Conservation (phyloP, 441 rosid species). For the Populus hybrid region DNA sequence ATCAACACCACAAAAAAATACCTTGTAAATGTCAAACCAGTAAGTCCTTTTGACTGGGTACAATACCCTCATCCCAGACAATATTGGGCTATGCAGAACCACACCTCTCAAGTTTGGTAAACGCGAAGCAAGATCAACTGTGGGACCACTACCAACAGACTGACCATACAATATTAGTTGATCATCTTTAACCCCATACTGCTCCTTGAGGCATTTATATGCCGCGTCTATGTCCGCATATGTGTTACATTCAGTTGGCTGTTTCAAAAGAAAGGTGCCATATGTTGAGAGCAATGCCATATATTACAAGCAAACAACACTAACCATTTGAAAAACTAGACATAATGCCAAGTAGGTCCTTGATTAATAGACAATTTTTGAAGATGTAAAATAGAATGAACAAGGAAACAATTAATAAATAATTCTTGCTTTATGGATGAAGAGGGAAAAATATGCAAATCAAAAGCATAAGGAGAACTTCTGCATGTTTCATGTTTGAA, state of each 20-base stretch:
- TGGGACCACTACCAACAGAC: conserved; percentile 67
- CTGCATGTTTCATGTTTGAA: background rate
- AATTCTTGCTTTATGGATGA: background rate
- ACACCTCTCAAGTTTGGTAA: conserved; percentile 75
- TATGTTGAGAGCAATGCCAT: conserved; percentile 8
- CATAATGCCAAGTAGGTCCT: background rate
- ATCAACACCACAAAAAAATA: conserved; percentile 13
- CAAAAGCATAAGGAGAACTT: background rate
- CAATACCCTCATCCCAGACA: conserved; percentile 84
- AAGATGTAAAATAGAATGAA: background rate
- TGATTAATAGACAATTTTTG: background rate
- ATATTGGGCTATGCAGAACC: conserved; percentile 91
- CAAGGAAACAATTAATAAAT: background rate
- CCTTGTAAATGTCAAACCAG: conserved; percentile 98
- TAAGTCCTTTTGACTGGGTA: conserved; percentile 85
- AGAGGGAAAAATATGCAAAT: background rate
- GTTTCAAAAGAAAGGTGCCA: conserved; percentile 26
- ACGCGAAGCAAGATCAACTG: conserved; percentile 78
- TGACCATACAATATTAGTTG: conserved; percentile 46
- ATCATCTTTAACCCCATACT: conserved; percentile 73
- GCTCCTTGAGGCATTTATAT: conserved; percentile 72
- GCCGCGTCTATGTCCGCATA: conserved; percentile 83
- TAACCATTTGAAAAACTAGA: background rate
- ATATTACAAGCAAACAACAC: background rate
- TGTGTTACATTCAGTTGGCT: conserved; percentile 92